Base-by-base conservation (phyloP, 2,329 filamentous ascomycete species). In the Aspergillus pseudoglaucus region DNA sequence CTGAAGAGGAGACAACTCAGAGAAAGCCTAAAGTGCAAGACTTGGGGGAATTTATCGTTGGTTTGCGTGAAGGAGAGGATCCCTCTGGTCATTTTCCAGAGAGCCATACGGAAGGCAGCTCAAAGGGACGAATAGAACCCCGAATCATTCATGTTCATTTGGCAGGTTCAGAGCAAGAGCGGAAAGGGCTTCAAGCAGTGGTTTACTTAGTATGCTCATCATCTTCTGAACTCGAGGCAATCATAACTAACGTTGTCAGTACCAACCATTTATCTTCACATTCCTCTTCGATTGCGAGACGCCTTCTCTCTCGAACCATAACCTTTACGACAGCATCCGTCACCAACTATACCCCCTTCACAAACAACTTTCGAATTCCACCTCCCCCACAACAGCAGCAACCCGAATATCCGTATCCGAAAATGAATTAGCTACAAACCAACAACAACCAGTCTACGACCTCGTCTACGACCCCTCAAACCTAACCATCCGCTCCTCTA, bases 401-500 rank as follows among this genome's bases (percentile, higher is more conserved):
- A 58, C 67, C 22, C 69, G 72, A 32, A 65, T 73, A 32, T 58
- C 58, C 6, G 48, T 59, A 15, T 59, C 59, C 4, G 58, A 63
- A 18, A 69, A 63, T 35, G 58, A 62, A 59, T 49, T 59, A 52
- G 18, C 59, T 62, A 15, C 51, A 56, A 12, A 54, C 56, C 44
- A 60, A 62, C 17, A 39, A 15, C n/a, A 39, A 17, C 73, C 75
- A 9, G 76, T 84, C 37, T 81, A 78, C 62, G 79, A 84, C 53
- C 69, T 84, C 7, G 72, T 83, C 41, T 83, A 77, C 58, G 81
- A 84, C 58, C 79, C 81, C 1, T 65, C 69, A 6, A 77, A 76
- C 27, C 62, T 81, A 2, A 82, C 80, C 0, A 66, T 83, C 4
- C 79, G 81, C 48, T 79, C 79, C 17, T 80, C 75, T n/a, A 74